These are phyloP conservation scores for Leccinum fallax DNA, from an alignment of 1,284 basidiomycete species.

Conservation along the genomic window DNA sequence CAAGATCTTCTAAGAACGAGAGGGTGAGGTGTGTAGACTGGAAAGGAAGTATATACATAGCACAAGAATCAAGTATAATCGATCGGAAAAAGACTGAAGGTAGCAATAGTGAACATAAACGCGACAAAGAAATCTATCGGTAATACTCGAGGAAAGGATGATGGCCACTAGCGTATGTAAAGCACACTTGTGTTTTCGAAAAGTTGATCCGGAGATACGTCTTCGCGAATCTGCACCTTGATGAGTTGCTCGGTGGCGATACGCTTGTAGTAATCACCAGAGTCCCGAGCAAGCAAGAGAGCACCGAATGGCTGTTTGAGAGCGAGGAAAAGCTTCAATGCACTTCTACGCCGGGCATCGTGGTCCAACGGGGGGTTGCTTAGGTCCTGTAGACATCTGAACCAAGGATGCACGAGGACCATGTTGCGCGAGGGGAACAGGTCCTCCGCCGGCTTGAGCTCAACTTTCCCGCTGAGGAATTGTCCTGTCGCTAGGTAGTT, in stretches of 20 bases:
- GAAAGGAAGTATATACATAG: too few relatives aligned
- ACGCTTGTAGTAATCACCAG: not conserved
- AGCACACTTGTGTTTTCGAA: not conserved
- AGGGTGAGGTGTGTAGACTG: too few relatives aligned
- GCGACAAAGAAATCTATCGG: too few relatives aligned
- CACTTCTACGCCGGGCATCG: conserved; percentile 20
- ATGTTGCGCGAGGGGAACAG: too few relatives aligned
- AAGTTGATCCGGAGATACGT: not conserved
- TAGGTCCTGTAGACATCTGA: conserved; percentile 19
- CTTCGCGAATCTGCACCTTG: not conserved
- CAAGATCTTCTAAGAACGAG: too few relatives aligned
- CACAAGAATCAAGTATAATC: too few relatives aligned
- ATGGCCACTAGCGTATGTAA: not conserved
- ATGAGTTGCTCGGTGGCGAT: not conserved
- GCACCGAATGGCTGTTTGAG: conserved; percentile 26
- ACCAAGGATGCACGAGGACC: conserved; percentile 24
- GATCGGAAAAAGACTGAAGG: too few relatives aligned
- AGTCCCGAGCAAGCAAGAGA: conserved; percentile 10
- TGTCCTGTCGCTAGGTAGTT: conserved; percentile 16
- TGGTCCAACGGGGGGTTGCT: conserved; percentile 15
- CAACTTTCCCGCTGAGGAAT: conserved; percentile 8
- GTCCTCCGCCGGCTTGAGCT: too few relatives aligned
- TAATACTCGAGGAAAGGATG: too few relatives aligned
- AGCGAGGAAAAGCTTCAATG: conserved; percentile 20
- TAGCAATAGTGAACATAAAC: too few relatives aligned